Conservation (phyloP, 2,329 filamentous ascomycete genomes). For the Juglanconis oblonga region DNA sequence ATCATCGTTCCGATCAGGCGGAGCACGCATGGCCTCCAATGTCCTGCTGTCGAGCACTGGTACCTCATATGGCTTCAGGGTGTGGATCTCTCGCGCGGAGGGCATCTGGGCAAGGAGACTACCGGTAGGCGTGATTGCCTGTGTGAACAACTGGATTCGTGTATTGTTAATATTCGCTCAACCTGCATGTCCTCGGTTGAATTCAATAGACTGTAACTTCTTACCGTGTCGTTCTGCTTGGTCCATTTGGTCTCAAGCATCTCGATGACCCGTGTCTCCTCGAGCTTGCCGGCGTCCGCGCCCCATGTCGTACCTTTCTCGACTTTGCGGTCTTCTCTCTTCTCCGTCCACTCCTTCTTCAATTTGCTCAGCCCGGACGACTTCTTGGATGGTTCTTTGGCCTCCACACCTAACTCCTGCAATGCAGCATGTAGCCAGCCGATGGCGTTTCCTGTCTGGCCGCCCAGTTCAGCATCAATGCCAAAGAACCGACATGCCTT, state of each 20-base stretch:
- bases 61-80: conserved; percentile 63
- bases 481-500: conserved; percentile 89
- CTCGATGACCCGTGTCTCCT: conserved; percentile 81
- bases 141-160: conserved; percentile 72
- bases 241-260: conserved; percentile 88
- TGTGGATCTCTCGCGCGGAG: conserved; percentile 82
- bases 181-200: background rate
- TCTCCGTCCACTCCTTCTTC: conserved; percentile 73
- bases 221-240: conserved; percentile 87
- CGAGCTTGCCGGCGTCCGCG: conserved; percentile 76
- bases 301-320: conserved; percentile 75
- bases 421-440: conserved; percentile 81
- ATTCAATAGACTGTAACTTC: conserved; percentile 24
- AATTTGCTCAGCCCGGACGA: conserved; percentile 59
- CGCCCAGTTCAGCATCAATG: conserved; percentile 80
- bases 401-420: conserved; percentile 67
- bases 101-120: conserved; percentile 77
- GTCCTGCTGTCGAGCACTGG: conserved; percentile 63
- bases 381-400: conserved; percentile 46
- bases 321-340: conserved; percentile 73
- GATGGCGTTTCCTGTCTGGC: conserved; percentile 78
- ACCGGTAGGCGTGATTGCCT: conserved; percentile 68
- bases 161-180: background rate
- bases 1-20: conserved; percentile 44
- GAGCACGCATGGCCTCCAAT: conserved; percentile 60